phyloP scores from a whole-genome alignment of 495 filamentous ascomycete species.

The Lophium mytilinum region DNA sequence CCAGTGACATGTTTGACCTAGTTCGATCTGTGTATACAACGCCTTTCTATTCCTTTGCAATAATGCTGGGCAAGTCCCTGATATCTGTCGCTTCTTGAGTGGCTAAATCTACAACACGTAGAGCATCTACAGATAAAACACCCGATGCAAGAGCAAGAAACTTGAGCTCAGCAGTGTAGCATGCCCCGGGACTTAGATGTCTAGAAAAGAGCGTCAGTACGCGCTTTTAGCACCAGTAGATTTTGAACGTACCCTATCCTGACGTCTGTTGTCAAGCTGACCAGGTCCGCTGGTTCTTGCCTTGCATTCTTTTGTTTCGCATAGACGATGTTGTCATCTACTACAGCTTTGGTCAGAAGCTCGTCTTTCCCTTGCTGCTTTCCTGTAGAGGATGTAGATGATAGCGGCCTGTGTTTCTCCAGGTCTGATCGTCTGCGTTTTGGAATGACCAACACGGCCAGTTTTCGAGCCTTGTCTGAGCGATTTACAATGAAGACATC shows the following conservation, averaged over 20 bases:
- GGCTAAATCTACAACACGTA: slow-evolving; percentile 74
- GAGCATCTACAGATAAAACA: slow-evolving; percentile 65
- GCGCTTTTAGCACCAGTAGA: neutral
- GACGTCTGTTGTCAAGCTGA: slow-evolving; percentile 77
- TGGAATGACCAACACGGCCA: slow-evolving; percentile 72
- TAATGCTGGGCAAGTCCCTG: slow-evolving; percentile 65
- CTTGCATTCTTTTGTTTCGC: slow-evolving; percentile 68
- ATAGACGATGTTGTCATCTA: slow-evolving; percentile 78
- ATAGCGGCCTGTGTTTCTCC: slow-evolving; percentile 47
- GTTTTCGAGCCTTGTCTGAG: slow-evolving; percentile 56
- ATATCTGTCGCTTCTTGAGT: slow-evolving; percentile 79
- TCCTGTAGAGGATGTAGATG: slow-evolving; percentile 41
- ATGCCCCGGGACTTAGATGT: slow-evolving; percentile 66
- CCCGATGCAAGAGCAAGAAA: slow-evolving; percentile 72
- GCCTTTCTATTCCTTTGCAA: slow-evolving; percentile 31
- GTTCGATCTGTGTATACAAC: no score
- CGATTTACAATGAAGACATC: slow-evolving; percentile 84
- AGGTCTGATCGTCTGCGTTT: slow-evolving; percentile 60
- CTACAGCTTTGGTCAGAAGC: slow-evolving; percentile 63
- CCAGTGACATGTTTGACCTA: no score
- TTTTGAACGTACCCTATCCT: slow-evolving; percentile 58
- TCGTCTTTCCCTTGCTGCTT: slow-evolving; percentile 31
- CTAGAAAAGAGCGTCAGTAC: slow-evolving; percentile 33
- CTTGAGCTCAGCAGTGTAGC: slow-evolving; percentile 69
- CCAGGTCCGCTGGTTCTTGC: slow-evolving; percentile 63